Percentiles rank a stretch among this genome's conserved stretches.
phyloP scores from a whole-genome alignment of 148 eudicot genomes.

The Silene conica region DNA sequence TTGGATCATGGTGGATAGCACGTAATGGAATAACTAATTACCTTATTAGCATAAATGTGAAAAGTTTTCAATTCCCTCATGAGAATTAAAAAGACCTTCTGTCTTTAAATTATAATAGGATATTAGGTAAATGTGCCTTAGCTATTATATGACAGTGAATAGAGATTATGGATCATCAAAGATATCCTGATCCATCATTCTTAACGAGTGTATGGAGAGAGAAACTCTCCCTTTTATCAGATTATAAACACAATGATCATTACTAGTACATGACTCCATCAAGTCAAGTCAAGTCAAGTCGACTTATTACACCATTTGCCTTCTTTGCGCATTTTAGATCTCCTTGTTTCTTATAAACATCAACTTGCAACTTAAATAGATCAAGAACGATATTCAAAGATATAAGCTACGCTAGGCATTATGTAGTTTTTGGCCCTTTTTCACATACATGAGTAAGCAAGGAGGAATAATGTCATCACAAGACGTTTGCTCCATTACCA shows the following conservation, averaged over 20 bases:
- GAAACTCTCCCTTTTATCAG: conserved; percentile 3
- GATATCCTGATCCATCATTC: not conserved
- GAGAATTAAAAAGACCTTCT: no score
- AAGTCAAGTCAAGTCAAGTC: no score
- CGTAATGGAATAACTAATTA: no score
- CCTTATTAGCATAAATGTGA: no score
- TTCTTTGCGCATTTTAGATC: conserved; percentile 20
- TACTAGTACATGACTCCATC: conserved; percentile 20
- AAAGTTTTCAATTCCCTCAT: no score
- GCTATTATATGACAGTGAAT: conserved; percentile 23
- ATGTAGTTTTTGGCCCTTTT: not conserved
- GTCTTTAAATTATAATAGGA: no score
- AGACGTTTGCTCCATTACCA: conserved; percentile 84
- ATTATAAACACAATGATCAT: conserved; percentile 1
- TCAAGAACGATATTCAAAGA: conserved; percentile 19
- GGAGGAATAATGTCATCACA: not conserved
- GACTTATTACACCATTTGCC: conserved; percentile 22
- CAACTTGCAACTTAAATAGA: conserved; percentile 18
- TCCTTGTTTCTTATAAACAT: conserved; percentile 22
- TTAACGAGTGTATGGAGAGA: conserved; percentile 6
- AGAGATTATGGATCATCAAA: conserved; percentile 3
- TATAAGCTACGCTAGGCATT: conserved; percentile 4
- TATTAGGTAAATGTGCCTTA: not conserved
- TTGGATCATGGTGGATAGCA: no score
- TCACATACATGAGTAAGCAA: conserved; percentile 49